Base-by-base conservation (phyloP, 2,329 filamentous ascomycete genomes). In the Raffaelea deltoideospora region DNA sequence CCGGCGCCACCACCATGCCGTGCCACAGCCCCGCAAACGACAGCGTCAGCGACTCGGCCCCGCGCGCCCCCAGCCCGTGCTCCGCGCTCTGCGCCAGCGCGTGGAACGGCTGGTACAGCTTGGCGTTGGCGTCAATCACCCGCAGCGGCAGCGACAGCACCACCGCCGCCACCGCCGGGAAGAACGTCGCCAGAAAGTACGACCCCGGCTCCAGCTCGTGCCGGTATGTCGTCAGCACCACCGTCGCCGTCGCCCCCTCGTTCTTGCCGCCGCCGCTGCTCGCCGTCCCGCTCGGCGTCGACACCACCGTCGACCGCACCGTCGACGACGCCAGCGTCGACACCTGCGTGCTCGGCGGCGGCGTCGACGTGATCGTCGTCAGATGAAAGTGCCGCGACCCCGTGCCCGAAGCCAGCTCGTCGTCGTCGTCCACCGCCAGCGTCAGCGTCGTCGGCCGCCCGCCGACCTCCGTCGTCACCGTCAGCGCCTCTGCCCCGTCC, bases 91-190 rank as follows among this genome's bases (percentile, higher is more conserved):
- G 49, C 6, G 56, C 49, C 3, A 70, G 47, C 1, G 58, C 54
- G 35, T 60, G 57, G 44, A 65, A 65, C 2, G 62, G 63, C 39
- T 61, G 59, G 30, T 58, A 61, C 10, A 59, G 51, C 36, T 60
- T 58, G 1, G 53, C 58, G 37, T 57, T 55, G 35, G 53, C 49
- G 40, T 61, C 57, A 37, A 64, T 44, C 17, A 61, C 51, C 3
- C 60, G 53, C 24, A 63, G 52, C 0, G 55, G 54, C 33, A 63
- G 55, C 10, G 53, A 51, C 2, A 63, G 49, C 13, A 56, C 36
- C 1, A 64, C 52, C 14, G 58, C 57, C 1, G 62, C 36, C 3
- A 65, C 49, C 1, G 59, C 45, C 0, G 62, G 61, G 1, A 64
- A 46, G 41, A 64, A 64, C 27, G 57, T 57, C 14, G 60, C 61